Percentiles rank a stretch among this genome's conserved stretches.
Conservation (phyloP, 2,329 filamentous ascomycete genomes). For the Calonectria pseudoturangicola region DNA sequence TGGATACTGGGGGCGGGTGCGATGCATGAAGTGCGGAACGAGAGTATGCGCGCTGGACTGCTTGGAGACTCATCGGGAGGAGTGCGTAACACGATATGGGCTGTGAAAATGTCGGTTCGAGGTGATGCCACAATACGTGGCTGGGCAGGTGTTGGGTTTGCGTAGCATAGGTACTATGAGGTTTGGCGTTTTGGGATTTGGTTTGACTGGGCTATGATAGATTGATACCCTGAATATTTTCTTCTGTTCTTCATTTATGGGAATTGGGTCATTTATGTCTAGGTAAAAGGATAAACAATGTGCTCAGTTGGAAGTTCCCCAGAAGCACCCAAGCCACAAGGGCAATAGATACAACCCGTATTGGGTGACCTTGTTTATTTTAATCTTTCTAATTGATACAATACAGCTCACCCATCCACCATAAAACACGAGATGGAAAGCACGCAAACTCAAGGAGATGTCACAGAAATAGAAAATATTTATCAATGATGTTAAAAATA, state of each 20-base stretch:
- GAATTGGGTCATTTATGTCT: not conserved
- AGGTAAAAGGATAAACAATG: no score
- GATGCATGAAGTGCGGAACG: constrained; percentile 86
- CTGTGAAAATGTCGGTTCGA: constrained; percentile 52
- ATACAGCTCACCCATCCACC: no score
- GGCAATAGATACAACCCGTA: no score
- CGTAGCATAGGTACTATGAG: constrained; percentile 27
- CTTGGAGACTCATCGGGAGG: constrained; percentile 82
- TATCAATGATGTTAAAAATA: no score
- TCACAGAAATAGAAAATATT: no score
- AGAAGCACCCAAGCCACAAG: no score
- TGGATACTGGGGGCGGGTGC: constrained; percentile 86
- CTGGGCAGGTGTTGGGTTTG: not conserved
- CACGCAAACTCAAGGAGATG: no score
- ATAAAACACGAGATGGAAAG: no score
- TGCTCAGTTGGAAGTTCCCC: no score
- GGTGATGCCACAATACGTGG: not conserved
- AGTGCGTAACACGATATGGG: constrained; percentile 80
- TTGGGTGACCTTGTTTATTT: no score
- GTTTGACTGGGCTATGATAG: constrained; percentile 43
- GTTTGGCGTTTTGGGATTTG: constrained; percentile 48
- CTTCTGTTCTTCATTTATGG: constrained; percentile 28
- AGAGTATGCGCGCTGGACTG: constrained; percentile 87
- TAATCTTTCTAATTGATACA: no score
- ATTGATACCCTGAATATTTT: constrained; percentile 52